phyloP scores from a whole-genome alignment of 176 grass and related monocot genomes.

The Oryza glumipatula region DNA sequence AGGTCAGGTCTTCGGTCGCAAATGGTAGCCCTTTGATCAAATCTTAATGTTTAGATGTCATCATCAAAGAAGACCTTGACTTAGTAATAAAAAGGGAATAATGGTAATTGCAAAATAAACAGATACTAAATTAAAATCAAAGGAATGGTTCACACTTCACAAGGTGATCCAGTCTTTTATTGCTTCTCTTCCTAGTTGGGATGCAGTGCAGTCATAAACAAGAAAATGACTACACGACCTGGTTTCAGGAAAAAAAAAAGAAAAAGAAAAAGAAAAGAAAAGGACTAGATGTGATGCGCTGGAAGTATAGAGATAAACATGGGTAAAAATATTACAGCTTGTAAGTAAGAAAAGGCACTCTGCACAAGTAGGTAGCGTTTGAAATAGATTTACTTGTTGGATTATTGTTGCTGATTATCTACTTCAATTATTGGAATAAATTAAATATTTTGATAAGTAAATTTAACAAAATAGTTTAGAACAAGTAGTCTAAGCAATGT shows the following conservation, averaged over 20 bases:
- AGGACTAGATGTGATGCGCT: background rate
- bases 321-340: background rate
- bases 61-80: constrained; percentile 46
- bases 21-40: background rate
- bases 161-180: background rate
- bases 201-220: constrained; percentile 6
- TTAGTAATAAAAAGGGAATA: background rate
- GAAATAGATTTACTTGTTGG: no score
- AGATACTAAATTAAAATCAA: background rate
- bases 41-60: constrained; percentile 3
- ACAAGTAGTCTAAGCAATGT: no score
- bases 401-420: no score
- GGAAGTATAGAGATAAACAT: background rate
- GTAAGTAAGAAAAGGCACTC: background rate
- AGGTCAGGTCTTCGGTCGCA: constrained; percentile 21
- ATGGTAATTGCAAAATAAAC: background rate
- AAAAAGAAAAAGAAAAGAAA: background rate
- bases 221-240: constrained; percentile 1
- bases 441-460: no score
- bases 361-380: background rate
- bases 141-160: constrained; percentile 32
- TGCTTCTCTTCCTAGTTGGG: background rate
- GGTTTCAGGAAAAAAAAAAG: background rate
- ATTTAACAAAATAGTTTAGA: no score
- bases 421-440: no score